Evolutionary conservation across 75 land plant genomes (phyloP).

Genomic region (Pinus tabuliformis): DNA sequence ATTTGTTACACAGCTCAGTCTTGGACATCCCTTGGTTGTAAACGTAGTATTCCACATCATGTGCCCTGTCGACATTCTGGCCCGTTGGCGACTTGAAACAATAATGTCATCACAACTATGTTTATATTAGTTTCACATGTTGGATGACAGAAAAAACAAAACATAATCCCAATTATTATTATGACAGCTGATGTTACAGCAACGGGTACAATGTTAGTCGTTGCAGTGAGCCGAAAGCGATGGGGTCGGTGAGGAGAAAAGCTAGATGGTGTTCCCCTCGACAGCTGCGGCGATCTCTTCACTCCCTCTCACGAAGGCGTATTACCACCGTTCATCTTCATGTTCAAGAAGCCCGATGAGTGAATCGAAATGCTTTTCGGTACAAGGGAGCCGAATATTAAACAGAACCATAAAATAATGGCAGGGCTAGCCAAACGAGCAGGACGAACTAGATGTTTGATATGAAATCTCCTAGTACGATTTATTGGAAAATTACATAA

Average conservation of each 20-base stretch:
- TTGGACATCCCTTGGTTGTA: constrained; percentile 77
- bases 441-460: too few relatives aligned
- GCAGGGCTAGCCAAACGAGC: too few relatives aligned
- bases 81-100: constrained; percentile 10
- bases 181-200: not conserved
- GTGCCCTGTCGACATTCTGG: constrained; percentile 22
- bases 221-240: not conserved
- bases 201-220: not conserved
- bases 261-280: not conserved
- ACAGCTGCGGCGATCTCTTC: not conserved
- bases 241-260: not conserved
- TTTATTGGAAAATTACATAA: too few relatives aligned
- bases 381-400: not conserved
- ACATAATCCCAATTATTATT: too few relatives aligned
- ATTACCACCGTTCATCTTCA: not conserved
- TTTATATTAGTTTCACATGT: too few relatives aligned
- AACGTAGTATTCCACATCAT: constrained; percentile 43
- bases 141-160: too few relatives aligned
- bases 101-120: not conserved
- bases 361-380: constrained; percentile 67
- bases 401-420: too few relatives aligned
- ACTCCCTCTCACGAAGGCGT: not conserved
- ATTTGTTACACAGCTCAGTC: constrained; percentile 87
- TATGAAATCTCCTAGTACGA: too few relatives aligned
- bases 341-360: constrained; percentile 43